Conservation (phyloP, 192 early-diverging fungal genomes). For the Nowakowskiella sp. region DNA sequence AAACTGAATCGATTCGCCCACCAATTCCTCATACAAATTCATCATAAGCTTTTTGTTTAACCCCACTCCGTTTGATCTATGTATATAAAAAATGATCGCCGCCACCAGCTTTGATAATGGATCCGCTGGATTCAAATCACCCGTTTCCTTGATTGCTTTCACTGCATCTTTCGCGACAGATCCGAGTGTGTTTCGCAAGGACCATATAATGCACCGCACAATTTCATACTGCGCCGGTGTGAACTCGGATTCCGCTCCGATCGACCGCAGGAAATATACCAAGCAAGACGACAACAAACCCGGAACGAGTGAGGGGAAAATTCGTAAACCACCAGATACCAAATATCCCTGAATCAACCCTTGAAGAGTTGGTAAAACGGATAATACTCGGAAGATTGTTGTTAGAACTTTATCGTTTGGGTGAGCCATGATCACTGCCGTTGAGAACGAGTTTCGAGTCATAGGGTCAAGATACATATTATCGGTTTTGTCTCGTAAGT, state of each 20-base stretch:
- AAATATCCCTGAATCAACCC: constrained; percentile 19
- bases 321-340: constrained; percentile 15
- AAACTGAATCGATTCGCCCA: too few relatives aligned
- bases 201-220: constrained; percentile 9
- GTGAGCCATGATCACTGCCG: constrained; percentile 18
- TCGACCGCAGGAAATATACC: constrained; percentile 1
- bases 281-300: constrained; percentile 8
- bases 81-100: not conserved
- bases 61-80: too few relatives aligned
- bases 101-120: constrained; percentile 17
- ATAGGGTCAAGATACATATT: constrained; percentile 9
- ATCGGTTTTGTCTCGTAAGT: not conserved
- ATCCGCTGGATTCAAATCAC: constrained; percentile 16
- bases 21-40: too few relatives aligned
- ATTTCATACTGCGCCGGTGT: constrained; percentile 15
- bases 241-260: not conserved
- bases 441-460: constrained; percentile 12
- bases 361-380: constrained; percentile 12
- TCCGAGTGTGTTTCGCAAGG: not conserved
- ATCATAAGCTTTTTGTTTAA: too few relatives aligned
- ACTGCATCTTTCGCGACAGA: constrained; percentile 5
- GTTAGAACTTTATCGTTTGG: constrained; percentile 19
- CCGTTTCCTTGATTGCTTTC: not conserved
- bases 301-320: constrained; percentile 18
- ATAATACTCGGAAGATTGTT: constrained; percentile 7